These are phyloP conservation scores for Nicotiana undulata DNA, from an alignment of 257 asterid species.

Conservation along the genomic window DNA sequence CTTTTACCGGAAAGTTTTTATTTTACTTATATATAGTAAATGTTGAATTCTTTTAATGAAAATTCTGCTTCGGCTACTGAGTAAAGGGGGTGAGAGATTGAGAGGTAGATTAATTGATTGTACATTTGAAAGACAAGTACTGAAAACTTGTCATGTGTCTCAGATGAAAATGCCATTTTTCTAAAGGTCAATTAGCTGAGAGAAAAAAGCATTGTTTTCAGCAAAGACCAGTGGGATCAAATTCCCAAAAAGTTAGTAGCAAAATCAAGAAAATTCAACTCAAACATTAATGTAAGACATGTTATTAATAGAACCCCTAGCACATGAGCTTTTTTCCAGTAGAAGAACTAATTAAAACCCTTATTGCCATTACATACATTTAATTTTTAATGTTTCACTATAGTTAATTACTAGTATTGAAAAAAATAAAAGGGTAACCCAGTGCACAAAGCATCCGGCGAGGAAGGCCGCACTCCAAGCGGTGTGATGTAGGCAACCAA, in stretches of 20 bases:
- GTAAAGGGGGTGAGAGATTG: too few species aligned
- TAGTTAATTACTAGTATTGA: neutral
- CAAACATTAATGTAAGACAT: neutral
- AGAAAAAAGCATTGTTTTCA: conserved; percentile 7
- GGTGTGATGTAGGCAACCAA: too few species aligned
- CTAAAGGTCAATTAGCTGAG: conserved; percentile 1
- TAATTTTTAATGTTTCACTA: neutral
- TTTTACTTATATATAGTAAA: too few species aligned
- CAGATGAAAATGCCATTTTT: neutral
- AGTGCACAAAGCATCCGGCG: too few species aligned
- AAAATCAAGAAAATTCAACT: neutral
- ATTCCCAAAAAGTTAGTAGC: neutral
- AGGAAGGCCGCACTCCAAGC: too few species aligned
- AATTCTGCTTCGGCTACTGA: too few species aligned
- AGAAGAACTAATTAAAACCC: neutral
- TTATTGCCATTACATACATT: neutral
- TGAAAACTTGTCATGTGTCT: neutral
- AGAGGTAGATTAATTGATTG: neutral
- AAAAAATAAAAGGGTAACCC: too few species aligned
- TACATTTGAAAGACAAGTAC: neutral
- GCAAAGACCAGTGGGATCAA: conserved; percentile 2
- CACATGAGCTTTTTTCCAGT: neutral
- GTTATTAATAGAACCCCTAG: neutral
- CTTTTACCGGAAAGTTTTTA: too few species aligned
- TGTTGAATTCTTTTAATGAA: too few species aligned